A percentile compares a stretch with the other conserved stretches of the same genome.
phyloP scores from a whole-genome alignment of 768 basidiomycete species.

The Bullera alba region DNA sequence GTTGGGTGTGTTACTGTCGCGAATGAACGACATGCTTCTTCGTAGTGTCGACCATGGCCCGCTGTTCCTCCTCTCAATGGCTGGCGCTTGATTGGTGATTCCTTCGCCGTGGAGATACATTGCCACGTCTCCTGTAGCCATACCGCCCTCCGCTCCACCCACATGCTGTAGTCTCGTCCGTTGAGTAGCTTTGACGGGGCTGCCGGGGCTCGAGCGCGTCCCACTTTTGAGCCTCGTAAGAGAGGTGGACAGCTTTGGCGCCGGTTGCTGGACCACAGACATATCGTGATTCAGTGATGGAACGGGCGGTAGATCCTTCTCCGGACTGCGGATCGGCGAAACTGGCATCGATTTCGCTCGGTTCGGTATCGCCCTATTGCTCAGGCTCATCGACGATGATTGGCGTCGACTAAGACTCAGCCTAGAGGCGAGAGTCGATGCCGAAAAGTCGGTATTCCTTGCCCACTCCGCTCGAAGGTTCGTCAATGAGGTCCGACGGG shows the following conservation, averaged over 20 bases:
- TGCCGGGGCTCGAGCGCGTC: not conserved
- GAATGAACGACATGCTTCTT: constrained; percentile 6
- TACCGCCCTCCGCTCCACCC: not conserved
- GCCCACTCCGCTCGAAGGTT: too few species aligned
- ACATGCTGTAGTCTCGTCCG: too few species aligned
- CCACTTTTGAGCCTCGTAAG: not conserved
- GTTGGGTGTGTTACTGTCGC: not conserved
- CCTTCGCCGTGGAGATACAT: not conserved
- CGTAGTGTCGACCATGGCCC: constrained; percentile 11
- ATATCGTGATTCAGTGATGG: not conserved
- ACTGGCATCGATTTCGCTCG: constrained; percentile 13
- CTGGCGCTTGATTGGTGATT: not conserved
- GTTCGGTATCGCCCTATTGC: not conserved
- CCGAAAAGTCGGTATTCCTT: not conserved
- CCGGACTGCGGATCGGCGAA: constrained; percentile 11
- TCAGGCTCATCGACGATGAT: constrained; percentile 7
- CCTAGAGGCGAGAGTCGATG: not conserved
- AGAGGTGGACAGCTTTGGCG: too few species aligned
- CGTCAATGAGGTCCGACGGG: not conserved
- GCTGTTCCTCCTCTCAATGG: constrained; percentile 1
- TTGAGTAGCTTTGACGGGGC: not conserved
- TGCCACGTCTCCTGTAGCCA: not conserved
- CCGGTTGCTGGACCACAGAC: too few species aligned
- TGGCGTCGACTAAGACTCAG: constrained; percentile 3
- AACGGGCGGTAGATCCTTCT: not conserved